Conservation (phyloP, 73 alveolate species). For the Strombidium stylifer region DNA sequence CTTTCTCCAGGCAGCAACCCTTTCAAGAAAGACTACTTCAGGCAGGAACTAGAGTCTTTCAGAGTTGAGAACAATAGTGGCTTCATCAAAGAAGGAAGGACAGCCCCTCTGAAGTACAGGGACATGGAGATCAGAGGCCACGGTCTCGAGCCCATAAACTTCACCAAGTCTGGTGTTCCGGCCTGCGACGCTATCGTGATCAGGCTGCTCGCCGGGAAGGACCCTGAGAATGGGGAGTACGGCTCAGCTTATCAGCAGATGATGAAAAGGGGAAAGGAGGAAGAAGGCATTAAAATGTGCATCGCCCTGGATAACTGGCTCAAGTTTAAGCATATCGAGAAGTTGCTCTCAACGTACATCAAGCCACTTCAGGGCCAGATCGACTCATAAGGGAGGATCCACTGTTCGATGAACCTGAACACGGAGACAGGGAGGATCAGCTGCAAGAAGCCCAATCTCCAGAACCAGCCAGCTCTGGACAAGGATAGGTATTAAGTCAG, state of each 20-base stretch:
- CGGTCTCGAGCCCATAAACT: conserved; percentile 60
- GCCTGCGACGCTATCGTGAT: conserved; percentile 72
- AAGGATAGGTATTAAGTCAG: conserved; percentile 81
- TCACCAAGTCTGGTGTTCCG: conserved; percentile 80
- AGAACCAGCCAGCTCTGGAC: conserved; percentile 88
- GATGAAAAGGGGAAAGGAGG: conserved; percentile 52
- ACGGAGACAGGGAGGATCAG: conserved; percentile 95
- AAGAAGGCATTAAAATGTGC: conserved; percentile 73
- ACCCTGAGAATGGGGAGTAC: conserved; percentile 68
- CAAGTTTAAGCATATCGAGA: conserved; percentile 62
- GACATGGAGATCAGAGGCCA: conserved; percentile 76
- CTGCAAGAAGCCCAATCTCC: conserved; percentile 89
- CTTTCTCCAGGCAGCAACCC: too few species aligned
- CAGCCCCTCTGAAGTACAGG: conserved; percentile 49
- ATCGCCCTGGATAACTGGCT: conserved; percentile 68
- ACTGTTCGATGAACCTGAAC: conserved; percentile 80
- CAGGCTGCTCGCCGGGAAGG: conserved; percentile 72
- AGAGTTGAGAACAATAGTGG: conserved; percentile 45
- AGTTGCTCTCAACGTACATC: conserved; percentile 71
- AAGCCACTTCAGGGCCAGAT: conserved; percentile 68
- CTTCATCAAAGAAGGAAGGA: conserved; percentile 45
- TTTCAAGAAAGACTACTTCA: not conserved
- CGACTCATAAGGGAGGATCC: conserved; percentile 76
- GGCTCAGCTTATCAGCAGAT: conserved; percentile 76
- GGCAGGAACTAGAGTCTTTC: too few species aligned